phyloP scores from a whole-genome alignment of 75 land plant genomes.

The Gnetum montanum region DNA sequence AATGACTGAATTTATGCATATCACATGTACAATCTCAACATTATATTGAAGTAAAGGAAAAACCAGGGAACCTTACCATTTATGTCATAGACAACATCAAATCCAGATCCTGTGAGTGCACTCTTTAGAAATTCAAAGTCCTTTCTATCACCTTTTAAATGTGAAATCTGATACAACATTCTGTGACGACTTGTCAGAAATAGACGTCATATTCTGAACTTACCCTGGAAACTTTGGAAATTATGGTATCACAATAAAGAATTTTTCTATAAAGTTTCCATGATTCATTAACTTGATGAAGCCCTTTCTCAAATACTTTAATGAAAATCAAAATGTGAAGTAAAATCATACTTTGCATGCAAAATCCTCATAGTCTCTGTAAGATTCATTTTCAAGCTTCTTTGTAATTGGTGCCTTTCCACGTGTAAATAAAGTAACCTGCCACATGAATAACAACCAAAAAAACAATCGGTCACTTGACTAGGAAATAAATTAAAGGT shows the following conservation, averaged over 20 bases:
- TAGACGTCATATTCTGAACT: too few relatives aligned
- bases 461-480: neutral
- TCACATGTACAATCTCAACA: too few relatives aligned
- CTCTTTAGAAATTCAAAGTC: slow-evolving; percentile 83
- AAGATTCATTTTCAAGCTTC: slow-evolving; percentile 81
- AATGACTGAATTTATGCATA: too few relatives aligned
- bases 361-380: slow-evolving; percentile 61
- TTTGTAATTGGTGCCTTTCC: slow-evolving; percentile 87
- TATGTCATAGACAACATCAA: slow-evolving; percentile 94
- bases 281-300: too few relatives aligned
- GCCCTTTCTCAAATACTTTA: too few relatives aligned
- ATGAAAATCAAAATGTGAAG: too few relatives aligned
- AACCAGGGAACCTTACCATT: slow-evolving; percentile 59
- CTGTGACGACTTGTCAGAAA: too few relatives aligned
- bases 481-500: neutral
- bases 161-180: slow-evolving; percentile 48
- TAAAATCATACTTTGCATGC: slow-evolving; percentile 67
- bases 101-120: slow-evolving; percentile 67
- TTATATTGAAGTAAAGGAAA: too few relatives aligned
- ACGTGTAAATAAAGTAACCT: slow-evolving; percentile 96
- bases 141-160: slow-evolving; percentile 90
- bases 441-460: slow-evolving; percentile 6
- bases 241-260: too few relatives aligned
- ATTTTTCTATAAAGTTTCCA: too few relatives aligned
- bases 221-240: too few relatives aligned